Base-by-base conservation (phyloP, 169 alveolate genomes). In the Plasmodium knowlesi region DNA sequence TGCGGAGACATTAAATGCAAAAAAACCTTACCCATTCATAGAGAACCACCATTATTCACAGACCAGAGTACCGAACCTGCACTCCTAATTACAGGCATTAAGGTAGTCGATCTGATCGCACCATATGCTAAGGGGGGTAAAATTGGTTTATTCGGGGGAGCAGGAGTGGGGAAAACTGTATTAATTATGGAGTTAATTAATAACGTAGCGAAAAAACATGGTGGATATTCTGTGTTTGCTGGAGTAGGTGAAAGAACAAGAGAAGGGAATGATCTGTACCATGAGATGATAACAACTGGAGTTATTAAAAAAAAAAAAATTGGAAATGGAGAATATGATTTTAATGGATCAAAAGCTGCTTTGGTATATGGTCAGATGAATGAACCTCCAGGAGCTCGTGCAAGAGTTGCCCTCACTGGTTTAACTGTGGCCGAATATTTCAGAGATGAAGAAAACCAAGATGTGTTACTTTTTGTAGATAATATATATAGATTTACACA, bases 161-260 rank as follows among this genome's bases (percentile, higher is more conserved):
- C 99, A 12, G 99, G 99, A n/a, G 99, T 99, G 78, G 99, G 99
- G 9, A 99, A 99, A 96, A 99, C 99, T 12, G 99, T 99, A 93
- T 96, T 99, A 37, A 99, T 99, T 95, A 98, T 98, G 99, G 99
- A 98, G 93, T 98, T 99, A 85, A 99, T 98, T 86, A 98, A 98
- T 96, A 99, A 99, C 96, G 99, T 99, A 41, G 99, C 99, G 82
- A 98, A 97, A 95, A 98, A 98, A 92, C 99, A 98, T 95, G 99
- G 99, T 34, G 99, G 99, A 14, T 99, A 97, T 97, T 98, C 99
- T 22, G 99, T 99, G 71, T 99, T 98, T 93, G 99, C 99, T 3
- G 99, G 99, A 4, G 99, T 99, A 43, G 99, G 99, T 28, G 99
- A 99, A 92, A 96, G 99, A 57, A 99, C 99, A 30, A 98, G 99